Percentiles rank a stretch among this genome's conserved stretches.
Evolutionary conservation across 768 basidiomycete species (phyloP).

Genomic region (Mycena metata): DNA sequence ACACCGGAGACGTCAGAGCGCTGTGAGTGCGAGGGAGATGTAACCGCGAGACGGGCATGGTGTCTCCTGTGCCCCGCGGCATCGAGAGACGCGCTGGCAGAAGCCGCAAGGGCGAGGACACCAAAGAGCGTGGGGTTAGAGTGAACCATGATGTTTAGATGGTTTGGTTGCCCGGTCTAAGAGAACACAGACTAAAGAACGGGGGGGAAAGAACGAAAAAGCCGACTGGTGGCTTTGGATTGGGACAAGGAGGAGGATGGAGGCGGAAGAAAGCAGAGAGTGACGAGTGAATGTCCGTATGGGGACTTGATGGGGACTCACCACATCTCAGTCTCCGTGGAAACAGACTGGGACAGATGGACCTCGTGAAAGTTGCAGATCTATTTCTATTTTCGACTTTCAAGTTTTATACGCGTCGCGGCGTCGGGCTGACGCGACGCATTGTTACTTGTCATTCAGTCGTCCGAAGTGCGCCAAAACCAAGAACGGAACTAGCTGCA

Average conservation of each 20-base stretch:
- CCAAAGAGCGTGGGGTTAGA: constrained; percentile 28
- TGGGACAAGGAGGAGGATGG: neutral
- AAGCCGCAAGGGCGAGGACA: constrained; percentile 34
- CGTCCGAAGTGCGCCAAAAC: too few relatives aligned
- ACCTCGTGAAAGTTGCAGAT: too few relatives aligned
- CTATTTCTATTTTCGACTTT: too few relatives aligned
- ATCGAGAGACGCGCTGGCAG: constrained; percentile 33
- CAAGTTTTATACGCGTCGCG: too few relatives aligned
- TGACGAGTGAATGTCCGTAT: constrained; percentile 10
- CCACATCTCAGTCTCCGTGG: too few relatives aligned
- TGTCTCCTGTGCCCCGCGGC: constrained; percentile 20
- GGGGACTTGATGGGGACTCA: constrained; percentile 30
- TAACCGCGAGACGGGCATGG: constrained; percentile 28
- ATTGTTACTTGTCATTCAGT: too few relatives aligned
- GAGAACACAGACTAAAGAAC: constrained; percentile 28
- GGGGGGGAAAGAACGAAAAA: constrained; percentile 30
- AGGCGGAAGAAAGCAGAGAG: constrained; percentile 21
- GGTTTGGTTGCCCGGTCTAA: constrained; percentile 24
- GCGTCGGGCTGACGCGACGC: too few relatives aligned
- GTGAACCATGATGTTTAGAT: constrained; percentile 20
- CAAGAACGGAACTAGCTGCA: too few relatives aligned
- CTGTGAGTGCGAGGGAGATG: too few relatives aligned
- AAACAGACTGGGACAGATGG: too few relatives aligned
- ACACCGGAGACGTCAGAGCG: constrained; percentile 26
- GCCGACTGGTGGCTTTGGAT: constrained; percentile 19